A percentile compares a stretch with the other conserved stretches of the same genome.
These are phyloP conservation scores for Penium margaritaceum DNA, from an alignment of 139 green algal species.

Conservation along the genomic window DNA sequence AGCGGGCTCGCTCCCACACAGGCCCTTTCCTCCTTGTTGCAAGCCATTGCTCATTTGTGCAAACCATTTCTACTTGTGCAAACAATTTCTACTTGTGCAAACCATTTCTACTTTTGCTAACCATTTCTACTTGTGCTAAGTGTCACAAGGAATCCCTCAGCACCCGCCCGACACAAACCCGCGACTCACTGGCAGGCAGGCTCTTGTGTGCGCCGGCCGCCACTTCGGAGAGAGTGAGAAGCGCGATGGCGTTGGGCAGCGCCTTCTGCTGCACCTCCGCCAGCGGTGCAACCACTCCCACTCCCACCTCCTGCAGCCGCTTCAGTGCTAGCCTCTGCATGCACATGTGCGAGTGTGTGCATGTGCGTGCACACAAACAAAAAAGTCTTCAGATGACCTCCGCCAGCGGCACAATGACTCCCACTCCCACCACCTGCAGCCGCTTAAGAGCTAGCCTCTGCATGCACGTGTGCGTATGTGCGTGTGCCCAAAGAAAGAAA, in stretches of 20 bases:
- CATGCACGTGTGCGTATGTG: no score
- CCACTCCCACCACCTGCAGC: conserved; percentile 72
- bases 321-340: conserved; percentile 63
- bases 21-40: no score
- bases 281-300: conserved; percentile 65
- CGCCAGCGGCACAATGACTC: no score
- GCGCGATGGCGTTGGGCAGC: conserved; percentile 68
- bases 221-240: conserved; percentile 60
- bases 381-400: not conserved
- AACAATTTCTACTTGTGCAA: not conserved
- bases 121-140: no score
- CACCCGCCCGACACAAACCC: no score
- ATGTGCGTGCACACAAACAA: not conserved
- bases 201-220: not conserved
- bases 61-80: not conserved
- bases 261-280: conserved; percentile 62
- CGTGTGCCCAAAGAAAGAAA: not conserved
- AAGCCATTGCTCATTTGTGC: no score
- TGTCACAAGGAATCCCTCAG: not conserved
- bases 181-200: conserved; percentile 59
- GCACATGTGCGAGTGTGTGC: no score
- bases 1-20: no score
- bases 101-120: not conserved
- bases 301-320: conserved; percentile 73
- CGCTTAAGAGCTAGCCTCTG: conserved; percentile 65